A percentile compares a stretch with the other conserved stretches of the same genome.
phyloP scores from a whole-genome alignment of 495 filamentous ascomycete species.

The Amphirosellinia nigrospora region DNA sequence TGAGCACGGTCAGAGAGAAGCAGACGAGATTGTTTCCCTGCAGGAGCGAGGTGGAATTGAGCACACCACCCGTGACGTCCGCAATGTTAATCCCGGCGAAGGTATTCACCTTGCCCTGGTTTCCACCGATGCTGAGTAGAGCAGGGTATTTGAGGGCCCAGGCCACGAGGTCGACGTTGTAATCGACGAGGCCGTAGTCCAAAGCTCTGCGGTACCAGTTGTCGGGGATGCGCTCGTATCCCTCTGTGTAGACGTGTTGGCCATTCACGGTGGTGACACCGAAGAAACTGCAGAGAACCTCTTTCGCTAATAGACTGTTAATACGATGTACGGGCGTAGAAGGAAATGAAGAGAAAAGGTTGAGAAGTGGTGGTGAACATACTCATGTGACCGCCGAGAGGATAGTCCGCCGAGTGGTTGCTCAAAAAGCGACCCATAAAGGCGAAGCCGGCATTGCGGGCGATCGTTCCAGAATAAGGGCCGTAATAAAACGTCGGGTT shows the following conservation, averaged over 20 bases:
- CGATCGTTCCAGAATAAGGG: conserved; percentile 54
- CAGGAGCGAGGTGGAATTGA: conserved; percentile 47
- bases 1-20: conserved; percentile 51
- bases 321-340: background rate
- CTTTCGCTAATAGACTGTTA: conserved; percentile 36
- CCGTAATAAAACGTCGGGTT: conserved; percentile 63
- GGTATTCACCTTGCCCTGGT: conserved; percentile 60
- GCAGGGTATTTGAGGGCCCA: conserved; percentile 34
- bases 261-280: conserved; percentile 46
- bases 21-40: conserved; percentile 57
- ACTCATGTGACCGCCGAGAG: conserved; percentile 51
- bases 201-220: conserved; percentile 63
- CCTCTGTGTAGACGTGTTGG: conserved; percentile 50
- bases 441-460: conserved; percentile 55
- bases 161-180: conserved; percentile 50
- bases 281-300: conserved; percentile 55
- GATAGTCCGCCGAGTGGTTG: conserved; percentile 55
- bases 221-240: conserved; percentile 61
- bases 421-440: conserved; percentile 51
- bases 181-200: conserved; percentile 45
- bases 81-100: conserved; percentile 59
- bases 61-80: conserved; percentile 58
- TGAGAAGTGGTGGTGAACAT: background rate
- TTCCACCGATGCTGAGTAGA: conserved; percentile 58
- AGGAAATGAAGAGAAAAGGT: background rate